Evolutionary conservation across 2,329 filamentous ascomycete genomes (phyloP), one percentile per base, ranked within the genome.

Genomic region (Ascochyta koolunga): DNA sequence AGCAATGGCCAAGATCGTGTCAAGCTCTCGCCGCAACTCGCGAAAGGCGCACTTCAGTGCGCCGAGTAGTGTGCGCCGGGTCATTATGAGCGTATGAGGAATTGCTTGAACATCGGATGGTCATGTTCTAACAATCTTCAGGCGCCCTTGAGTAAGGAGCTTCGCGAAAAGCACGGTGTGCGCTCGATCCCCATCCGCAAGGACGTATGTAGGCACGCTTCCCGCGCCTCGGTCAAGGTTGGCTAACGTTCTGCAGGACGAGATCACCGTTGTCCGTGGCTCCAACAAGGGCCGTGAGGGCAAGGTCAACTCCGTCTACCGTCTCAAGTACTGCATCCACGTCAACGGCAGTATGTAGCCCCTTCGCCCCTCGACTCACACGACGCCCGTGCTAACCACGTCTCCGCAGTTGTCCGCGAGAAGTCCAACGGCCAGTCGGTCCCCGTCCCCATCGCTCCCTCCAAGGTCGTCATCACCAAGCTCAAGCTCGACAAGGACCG

Each of bases 131-230:
- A 73, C 67, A 62, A 56, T 60, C 57, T 65, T 58, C 66, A 74
- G 70, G 73, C 73, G 64, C 73, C 72, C 53, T 62, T 75, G 64
- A 74, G 73, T 72, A 75, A 96, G 86, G 95, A 99, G 85, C 88
- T 99, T 78, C 89, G 92, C 78, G 93, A 96, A 83, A 95, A 99
- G 88, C 90, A 99, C 90, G 96, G 96, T 82, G 95, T 97, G 86
- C 69, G 89, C 61, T 71, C 70, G 80, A 96, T 97, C 79, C 95
- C 93, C 78, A 87, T 98, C 84, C 91, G 93, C 84, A 96, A 96
- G 84, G 93, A 96, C 59, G 71, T 74, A 68, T 65, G 70, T 66
- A 58, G 8, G 90, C 11, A 29, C 13, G 19, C 18, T 43, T 35
- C 38, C 9, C 41, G 18, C 42, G 37, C 56, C 15, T 19, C 36